phyloP scores from a whole-genome alignment of 805 yeast genomes.

The Pichia membranifaciens region DNA sequence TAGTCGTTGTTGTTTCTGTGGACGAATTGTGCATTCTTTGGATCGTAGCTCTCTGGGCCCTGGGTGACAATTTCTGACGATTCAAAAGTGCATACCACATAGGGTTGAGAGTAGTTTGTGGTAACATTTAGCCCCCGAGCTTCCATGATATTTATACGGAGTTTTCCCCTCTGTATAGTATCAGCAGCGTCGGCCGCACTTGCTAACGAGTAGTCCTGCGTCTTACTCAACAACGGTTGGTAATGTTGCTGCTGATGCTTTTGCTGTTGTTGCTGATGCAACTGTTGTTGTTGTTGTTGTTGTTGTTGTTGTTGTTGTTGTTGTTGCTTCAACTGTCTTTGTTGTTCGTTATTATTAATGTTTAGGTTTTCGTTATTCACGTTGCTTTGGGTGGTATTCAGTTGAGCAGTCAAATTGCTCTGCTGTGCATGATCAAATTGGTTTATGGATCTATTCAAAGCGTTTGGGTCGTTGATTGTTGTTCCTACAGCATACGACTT shows the following conservation, averaged over 20 bases:
- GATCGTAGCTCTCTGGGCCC: constrained; percentile 53
- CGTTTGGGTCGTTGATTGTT: constrained; percentile 39
- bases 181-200: constrained; percentile 21
- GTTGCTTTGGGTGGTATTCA: constrained; percentile 6
- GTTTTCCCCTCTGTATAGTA: constrained; percentile 67
- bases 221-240: constrained; percentile 20
- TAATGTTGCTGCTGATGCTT: constrained; percentile 11
- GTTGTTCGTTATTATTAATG: constrained; percentile 2
- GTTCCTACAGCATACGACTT: constrained; percentile 66
- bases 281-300: constrained; percentile 11
- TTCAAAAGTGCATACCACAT: constrained; percentile 88
- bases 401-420: constrained; percentile 19
- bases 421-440: constrained; percentile 27
- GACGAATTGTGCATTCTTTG: constrained; percentile 23
- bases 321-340: not conserved
- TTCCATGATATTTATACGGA: constrained; percentile 73
- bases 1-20: constrained; percentile 5
- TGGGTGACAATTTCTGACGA: constrained; percentile 85
- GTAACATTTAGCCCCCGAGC: constrained; percentile 64
- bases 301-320: constrained; percentile 10
- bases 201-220: constrained; percentile 17
- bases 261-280: constrained; percentile 13
- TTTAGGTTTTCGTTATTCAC: constrained; percentile 1
- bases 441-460: constrained; percentile 30
- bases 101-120: constrained; percentile 59